Base-by-base conservation (phyloP, 164 flowering plant genomes). In the Magnolia sinica region DNA sequence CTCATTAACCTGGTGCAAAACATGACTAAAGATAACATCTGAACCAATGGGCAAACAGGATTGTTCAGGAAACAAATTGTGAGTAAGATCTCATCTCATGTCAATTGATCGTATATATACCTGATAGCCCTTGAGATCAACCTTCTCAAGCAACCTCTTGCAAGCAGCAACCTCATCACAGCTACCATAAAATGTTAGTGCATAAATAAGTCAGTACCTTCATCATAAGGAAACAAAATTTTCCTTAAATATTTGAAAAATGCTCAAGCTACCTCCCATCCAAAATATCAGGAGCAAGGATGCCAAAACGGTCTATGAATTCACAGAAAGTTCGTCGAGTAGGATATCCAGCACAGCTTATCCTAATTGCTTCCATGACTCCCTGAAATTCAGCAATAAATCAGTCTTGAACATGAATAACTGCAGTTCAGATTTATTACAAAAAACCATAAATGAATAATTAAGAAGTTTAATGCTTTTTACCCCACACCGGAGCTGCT, bases 401-500 rank as follows among this genome's bases (percentile, higher is more conserved):
- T 58, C 58, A 27, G 76, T 74, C 18, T n/a, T 11, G 23, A 72
- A 16, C 22, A 77, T 22, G 27, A 31, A n/a, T 8, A 65, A 49
- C 3, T 11, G 51, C 61, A 76, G 55, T 24, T 13, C 4, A 49
- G 29, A 59, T 45, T 50, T 55, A 19, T 51, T 19, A 68, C 13
- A 2, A 79, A 68, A 73, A 58, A 66, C 29, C 69, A 9, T 22
- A 6, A 75, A 77, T 11, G 10, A 16, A 70, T 69, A 58, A 73
- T 51, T 8, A 37, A 49, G 19, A 23, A 24, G 49, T 73, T 11
- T 50, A 61, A 76, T 74, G 16, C 67, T 29, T 65, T 90, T 83
- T 85, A 96, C 99, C 93, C 99, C 99, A 85, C 99, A 96, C 0
- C 97, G 92, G 70, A 96, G 88, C 82, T 96, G 99, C 78, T 94